Evolutionary conservation across 345 rosid species (phyloP).

Genomic region (Populus deltoides): DNA sequence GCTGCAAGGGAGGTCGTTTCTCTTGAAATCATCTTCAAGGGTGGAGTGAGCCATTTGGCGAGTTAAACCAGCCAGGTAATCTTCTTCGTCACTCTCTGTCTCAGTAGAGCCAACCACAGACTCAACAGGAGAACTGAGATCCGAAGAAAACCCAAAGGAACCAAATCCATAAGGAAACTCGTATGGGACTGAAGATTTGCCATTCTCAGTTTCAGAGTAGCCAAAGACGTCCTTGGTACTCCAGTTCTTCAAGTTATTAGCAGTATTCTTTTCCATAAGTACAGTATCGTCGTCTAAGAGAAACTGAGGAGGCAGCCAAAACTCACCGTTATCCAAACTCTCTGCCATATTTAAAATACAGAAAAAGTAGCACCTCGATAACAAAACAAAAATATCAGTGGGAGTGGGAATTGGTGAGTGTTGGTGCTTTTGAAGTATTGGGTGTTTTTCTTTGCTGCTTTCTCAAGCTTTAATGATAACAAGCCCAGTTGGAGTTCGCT

Average conservation of each 20-base stretch:
- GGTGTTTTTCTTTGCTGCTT: conserved; percentile 27
- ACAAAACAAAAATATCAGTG: neutral
- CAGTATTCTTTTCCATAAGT: conserved; percentile 22
- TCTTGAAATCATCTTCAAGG: conserved; percentile 33
- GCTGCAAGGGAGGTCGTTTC: conserved; percentile 14
- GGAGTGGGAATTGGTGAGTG: neutral
- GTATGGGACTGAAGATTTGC: conserved; percentile 33
- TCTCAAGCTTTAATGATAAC: conserved; percentile 43
- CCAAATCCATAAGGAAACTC: conserved; percentile 64
- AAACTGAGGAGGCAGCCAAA: conserved; percentile 73
- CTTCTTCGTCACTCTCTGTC: conserved; percentile 62
- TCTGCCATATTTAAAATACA: conserved; percentile 45
- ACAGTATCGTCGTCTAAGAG: conserved; percentile 65
- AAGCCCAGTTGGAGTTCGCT: conserved; percentile 13
- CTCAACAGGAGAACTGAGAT: conserved; percentile 58
- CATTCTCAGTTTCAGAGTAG: conserved; percentile 21
- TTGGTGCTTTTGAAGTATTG: conserved; percentile 10
- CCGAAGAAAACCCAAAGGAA: conserved; percentile 36
- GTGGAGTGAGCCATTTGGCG: conserved; percentile 44
- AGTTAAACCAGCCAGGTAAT: conserved; percentile 39
- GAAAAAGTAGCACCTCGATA: too few relatives aligned
- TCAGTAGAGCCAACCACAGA: conserved; percentile 51
- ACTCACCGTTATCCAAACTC: conserved; percentile 58
- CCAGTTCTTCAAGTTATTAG: neutral
- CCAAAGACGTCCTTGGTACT: conserved; percentile 8